A percentile compares a stretch with the other conserved stretches of the same genome.
phyloP scores from a whole-genome alignment of 169 alveolate species.

The Plasmodium falciparum region DNA sequence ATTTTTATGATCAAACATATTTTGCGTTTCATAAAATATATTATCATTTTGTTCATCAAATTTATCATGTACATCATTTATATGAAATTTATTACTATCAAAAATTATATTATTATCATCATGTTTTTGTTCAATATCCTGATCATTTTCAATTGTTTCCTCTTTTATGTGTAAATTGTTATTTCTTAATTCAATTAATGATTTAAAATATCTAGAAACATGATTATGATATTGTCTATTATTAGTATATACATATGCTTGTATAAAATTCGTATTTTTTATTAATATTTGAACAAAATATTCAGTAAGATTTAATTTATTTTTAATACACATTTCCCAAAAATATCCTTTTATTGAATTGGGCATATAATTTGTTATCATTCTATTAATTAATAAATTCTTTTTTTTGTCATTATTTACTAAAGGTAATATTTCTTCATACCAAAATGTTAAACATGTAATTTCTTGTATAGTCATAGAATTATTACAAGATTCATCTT shows the following conservation, averaged over 20 bases:
- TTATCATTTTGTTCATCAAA: too few species aligned
- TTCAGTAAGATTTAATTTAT: slow-evolving; percentile 56
- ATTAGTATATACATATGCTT: slow-evolving; percentile 52
- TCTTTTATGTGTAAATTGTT: not conserved
- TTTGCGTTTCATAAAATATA: too few species aligned
- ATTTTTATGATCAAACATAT: too few species aligned
- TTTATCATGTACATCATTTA: not conserved
- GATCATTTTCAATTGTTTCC: not conserved
- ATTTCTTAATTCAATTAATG: slow-evolving; percentile 15
- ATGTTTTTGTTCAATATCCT: not conserved
- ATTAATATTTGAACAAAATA: slow-evolving; percentile 62
- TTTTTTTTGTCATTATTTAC: slow-evolving; percentile 65
- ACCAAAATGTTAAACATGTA: slow-evolving; percentile 47
- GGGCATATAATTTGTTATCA: slow-evolving; percentile 56
- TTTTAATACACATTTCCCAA: slow-evolving; percentile 60
- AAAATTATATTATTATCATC: not conserved
- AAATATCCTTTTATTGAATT: slow-evolving; percentile 36
- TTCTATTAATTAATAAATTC: slow-evolving; percentile 18
- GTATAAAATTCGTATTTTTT: slow-evolving; percentile 66
- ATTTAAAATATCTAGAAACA: slow-evolving; percentile 40
- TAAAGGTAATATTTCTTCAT: slow-evolving; percentile 64
- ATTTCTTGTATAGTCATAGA: slow-evolving; percentile 20
- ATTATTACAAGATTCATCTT: not conserved
- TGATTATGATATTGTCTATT: slow-evolving; percentile 63
- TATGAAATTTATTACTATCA: not conserved